phyloP scores from a whole-genome alignment of 768 basidiomycete species.

The Cyathus striatus region DNA sequence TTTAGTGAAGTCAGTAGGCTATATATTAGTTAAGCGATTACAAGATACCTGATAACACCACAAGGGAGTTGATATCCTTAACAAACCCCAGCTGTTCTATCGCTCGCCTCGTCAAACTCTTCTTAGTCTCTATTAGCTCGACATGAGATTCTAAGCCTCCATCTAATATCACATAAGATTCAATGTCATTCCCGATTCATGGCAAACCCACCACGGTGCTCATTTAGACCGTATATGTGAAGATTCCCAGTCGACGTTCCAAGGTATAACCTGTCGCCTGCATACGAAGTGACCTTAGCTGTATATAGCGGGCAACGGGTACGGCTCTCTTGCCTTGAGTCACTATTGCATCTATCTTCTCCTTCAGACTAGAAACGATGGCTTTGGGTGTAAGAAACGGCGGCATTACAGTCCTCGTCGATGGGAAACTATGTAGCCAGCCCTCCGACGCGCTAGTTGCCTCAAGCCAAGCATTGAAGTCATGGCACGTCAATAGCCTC shows the following conservation, averaged over 20 bases:
- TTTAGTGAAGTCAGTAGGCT: neutral
- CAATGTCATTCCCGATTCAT: neutral
- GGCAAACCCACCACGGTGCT: conserved; percentile 5
- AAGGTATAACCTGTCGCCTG: conserved; percentile 41
- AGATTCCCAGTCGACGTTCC: conserved; percentile 30
- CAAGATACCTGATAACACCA: conserved; percentile 73
- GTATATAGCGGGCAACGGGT: neutral
- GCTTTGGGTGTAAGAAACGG: conserved; percentile 29
- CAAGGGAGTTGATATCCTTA: conserved; percentile 80
- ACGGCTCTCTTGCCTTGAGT: conserved; percentile 31
- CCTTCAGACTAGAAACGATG: conserved; percentile 39
- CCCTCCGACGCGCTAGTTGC: too few relatives aligned
- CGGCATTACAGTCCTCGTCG: too few relatives aligned
- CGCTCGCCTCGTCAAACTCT: conserved; percentile 54
- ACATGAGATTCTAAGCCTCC: conserved; percentile 26
- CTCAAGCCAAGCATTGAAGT: too few relatives aligned
- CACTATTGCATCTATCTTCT: conserved; percentile 39
- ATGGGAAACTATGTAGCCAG: too few relatives aligned
- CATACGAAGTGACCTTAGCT: conserved; percentile 2
- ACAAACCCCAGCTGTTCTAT: conserved; percentile 89
- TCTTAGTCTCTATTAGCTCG: conserved; percentile 60
- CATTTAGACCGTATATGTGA: conserved; percentile 24
- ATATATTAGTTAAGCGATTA: neutral
- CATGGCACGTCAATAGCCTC: too few relatives aligned
- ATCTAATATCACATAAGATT: conserved; percentile 9